Evolutionary conservation across 768 basidiomycete species (phyloP).

Genomic region (Pulveroboletus sp.): DNA sequence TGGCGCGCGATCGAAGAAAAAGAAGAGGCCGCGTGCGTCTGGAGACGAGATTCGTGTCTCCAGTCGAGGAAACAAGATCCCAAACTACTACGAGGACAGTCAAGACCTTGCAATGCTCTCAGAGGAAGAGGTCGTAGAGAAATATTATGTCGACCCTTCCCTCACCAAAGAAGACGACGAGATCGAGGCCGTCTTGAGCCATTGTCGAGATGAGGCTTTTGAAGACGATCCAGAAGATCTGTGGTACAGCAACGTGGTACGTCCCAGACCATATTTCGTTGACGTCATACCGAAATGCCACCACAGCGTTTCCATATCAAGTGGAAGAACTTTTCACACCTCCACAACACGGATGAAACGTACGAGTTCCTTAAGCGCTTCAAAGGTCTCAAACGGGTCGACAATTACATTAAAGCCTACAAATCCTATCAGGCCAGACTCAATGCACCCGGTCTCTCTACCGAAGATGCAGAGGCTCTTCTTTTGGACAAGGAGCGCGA

Average conservation of each 20-base stretch:
- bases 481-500: conserved; percentile 88
- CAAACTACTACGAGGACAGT: conserved; percentile 77
- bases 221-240: conserved; percentile 75
- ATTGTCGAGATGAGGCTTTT: conserved; percentile 80
- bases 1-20: conserved; percentile 82
- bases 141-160: conserved; percentile 53
- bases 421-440: conserved; percentile 69
- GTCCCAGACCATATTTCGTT: conserved; percentile 14
- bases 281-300: conserved; percentile 6
- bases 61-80: conserved; percentile 70
- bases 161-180: conserved; percentile 71
- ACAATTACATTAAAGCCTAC: conserved; percentile 97
- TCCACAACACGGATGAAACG: conserved; percentile 99
- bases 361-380: conserved; percentile 95
- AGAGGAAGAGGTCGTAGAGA: conserved; percentile 52
- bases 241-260: conserved; percentile 85
- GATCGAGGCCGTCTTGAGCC: conserved; percentile 88
- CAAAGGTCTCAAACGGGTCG: conserved; percentile 94
- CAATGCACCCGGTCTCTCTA: conserved; percentile 60
- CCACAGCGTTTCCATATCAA: conserved; percentile 95
- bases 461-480: conserved; percentile 88
- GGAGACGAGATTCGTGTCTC: conserved; percentile 77
- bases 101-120: conserved; percentile 75
- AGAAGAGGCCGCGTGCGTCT: conserved; percentile 59
- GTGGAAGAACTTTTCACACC: conserved; percentile 97